Evolutionary conservation across 2,329 filamentous ascomycete species (phyloP).

Genomic region (Aphanoascus verrucosus): DNA sequence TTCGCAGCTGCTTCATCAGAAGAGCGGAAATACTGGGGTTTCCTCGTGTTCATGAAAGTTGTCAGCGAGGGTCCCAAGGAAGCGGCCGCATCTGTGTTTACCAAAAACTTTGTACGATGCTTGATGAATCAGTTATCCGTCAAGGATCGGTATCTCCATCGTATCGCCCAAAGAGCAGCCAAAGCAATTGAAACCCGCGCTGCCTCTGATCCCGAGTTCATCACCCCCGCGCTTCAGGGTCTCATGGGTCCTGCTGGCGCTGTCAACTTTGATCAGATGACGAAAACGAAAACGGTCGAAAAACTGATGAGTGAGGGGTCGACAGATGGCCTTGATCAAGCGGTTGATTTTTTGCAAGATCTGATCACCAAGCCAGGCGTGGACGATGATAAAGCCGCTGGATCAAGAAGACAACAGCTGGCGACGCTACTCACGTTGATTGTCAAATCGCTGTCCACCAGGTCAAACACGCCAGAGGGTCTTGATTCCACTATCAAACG

Average conservation of each 20-base stretch:
- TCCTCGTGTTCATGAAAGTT: constrained; percentile 73
- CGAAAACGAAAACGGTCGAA: constrained; percentile 76
- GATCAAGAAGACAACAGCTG: constrained; percentile 39
- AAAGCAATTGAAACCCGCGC: constrained; percentile 58
- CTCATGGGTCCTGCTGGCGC: constrained; percentile 60
- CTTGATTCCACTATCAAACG: constrained; percentile 36
- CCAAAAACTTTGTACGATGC: constrained; percentile 69
- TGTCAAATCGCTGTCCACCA: constrained; percentile 32
- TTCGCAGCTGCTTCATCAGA: constrained; percentile 74
- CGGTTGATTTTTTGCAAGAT: constrained; percentile 43
- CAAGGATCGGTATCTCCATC: constrained; percentile 67
- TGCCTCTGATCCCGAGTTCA: constrained; percentile 49
- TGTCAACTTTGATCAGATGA: constrained; percentile 74
- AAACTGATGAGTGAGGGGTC: constrained; percentile 55
- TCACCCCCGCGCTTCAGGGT: constrained; percentile 51
- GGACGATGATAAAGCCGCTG: constrained; percentile 37
- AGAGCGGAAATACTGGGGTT: constrained; percentile 84
- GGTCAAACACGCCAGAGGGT: constrained; percentile 25
- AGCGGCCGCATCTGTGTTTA: constrained; percentile 56
- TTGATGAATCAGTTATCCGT: constrained; percentile 73
- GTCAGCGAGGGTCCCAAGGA: constrained; percentile 44
- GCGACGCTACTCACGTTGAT: constrained; percentile 45
- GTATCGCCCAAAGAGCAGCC: constrained; percentile 65
- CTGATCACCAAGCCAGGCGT: constrained; percentile 39
- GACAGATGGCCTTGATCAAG: constrained; percentile 39